These are phyloP conservation scores for Zychaea mexicana DNA, from an alignment of 371 early-diverging fungal species.

Conservation along the genomic window DNA sequence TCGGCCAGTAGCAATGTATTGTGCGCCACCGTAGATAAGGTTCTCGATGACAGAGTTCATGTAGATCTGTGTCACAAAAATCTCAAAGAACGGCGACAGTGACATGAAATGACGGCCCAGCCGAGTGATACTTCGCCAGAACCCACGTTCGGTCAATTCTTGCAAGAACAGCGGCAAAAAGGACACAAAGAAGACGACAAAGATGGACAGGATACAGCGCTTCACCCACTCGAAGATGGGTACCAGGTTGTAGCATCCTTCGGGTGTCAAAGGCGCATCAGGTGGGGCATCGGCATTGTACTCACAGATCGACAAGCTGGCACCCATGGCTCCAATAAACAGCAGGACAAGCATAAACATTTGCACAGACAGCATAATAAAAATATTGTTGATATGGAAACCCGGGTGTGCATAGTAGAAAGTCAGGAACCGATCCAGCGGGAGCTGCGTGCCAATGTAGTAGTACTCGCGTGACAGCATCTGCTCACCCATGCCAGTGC, in stretches of 20 bases:
- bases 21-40: constrained; percentile 84
- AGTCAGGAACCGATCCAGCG: constrained; percentile 84
- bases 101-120: constrained; percentile 82
- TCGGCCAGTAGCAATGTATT: constrained; percentile 87
- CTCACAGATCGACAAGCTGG: constrained; percentile 65
- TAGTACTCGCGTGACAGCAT: constrained; percentile 91
- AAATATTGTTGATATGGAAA: constrained; percentile 90
- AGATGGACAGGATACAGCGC: constrained; percentile 76
- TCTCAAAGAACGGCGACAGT: constrained; percentile 85
- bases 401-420: constrained; percentile 91
- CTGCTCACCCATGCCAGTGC: constrained; percentile 95
- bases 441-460: constrained; percentile 82
- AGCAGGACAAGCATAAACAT: constrained; percentile 81
- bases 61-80: constrained; percentile 87
- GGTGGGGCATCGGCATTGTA: constrained; percentile 44
- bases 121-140: constrained; percentile 70
- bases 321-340: constrained; percentile 68
- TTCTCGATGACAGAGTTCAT: constrained; percentile 75
- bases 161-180: constrained; percentile 87
- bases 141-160: constrained; percentile 83
- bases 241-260: constrained; percentile 71
- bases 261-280: constrained; percentile 44
- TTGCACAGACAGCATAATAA: constrained; percentile 87
- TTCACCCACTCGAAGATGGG: constrained; percentile 81
- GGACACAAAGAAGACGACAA: constrained; percentile 77